phyloP scores from a whole-genome alignment of 2,329 filamentous ascomycete genomes.

The Aspergillus sp. region DNA sequence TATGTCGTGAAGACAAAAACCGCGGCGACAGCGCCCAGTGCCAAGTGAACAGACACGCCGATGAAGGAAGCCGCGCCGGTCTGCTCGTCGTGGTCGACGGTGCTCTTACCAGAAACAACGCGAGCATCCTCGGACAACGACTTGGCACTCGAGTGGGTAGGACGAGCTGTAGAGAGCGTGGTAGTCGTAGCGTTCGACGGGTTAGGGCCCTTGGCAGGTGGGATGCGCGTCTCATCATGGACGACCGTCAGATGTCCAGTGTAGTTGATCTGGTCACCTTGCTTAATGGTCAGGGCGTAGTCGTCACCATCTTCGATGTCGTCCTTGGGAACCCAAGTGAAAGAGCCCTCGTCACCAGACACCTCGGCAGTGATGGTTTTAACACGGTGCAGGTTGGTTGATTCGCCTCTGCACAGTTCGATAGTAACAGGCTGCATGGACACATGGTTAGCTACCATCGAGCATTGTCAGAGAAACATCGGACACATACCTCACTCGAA shows the following conservation, averaged over 20 bases:
- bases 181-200: constrained; percentile 5
- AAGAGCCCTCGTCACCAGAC: constrained; percentile 35
- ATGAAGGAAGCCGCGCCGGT: constrained; percentile 10
- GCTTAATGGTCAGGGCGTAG: constrained; percentile 55
- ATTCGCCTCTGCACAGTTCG: constrained; percentile 48
- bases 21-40: constrained; percentile 8
- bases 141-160: constrained; percentile 1
- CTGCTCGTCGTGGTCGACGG: not conserved
- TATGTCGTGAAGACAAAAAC: constrained; percentile 9
- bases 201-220: constrained; percentile 4
- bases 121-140: not conserved
- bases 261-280: constrained; percentile 50
- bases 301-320: constrained; percentile 39
- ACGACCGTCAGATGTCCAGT: constrained; percentile 45
- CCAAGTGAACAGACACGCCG: constrained; percentile 7
- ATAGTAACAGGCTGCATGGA: constrained; percentile 45
- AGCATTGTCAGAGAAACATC: not conserved
- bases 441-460: constrained; percentile 8
- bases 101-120: not conserved
- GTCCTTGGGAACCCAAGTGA: constrained; percentile 45
- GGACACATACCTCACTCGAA: constrained; percentile 25
- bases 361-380: constrained; percentile 41
- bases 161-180: constrained; percentile 3
- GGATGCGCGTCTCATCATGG: constrained; percentile 23
- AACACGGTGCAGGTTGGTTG: constrained; percentile 46